A percentile compares a stretch with the other conserved stretches of the same genome.
Conservation (phyloP, 164 flowering plant genomes). For the Paratinospora sagittata region DNA sequence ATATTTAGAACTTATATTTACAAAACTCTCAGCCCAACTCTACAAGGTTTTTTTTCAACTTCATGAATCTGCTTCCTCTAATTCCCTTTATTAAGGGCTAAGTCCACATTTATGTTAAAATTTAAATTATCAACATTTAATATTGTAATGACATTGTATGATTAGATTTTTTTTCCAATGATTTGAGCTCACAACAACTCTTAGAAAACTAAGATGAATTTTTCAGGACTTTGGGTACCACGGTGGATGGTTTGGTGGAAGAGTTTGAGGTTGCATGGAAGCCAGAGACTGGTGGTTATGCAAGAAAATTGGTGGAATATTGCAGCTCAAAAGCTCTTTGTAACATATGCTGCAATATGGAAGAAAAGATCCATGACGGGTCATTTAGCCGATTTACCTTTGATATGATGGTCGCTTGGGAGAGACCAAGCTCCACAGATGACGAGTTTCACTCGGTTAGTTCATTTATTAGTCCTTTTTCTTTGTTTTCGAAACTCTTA, state of each 20-base stretch:
- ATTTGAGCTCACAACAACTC: not conserved
- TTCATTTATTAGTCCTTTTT: not conserved
- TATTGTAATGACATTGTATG: not conserved
- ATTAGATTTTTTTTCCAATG: not conserved
- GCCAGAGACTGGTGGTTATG: conserved; percentile 33
- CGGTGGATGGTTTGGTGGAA: conserved; percentile 44
- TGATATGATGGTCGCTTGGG: conserved; percentile 96
- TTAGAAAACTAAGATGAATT: not conserved
- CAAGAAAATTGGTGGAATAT: conserved; percentile 65
- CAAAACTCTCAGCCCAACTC: too few species aligned
- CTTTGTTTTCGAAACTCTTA: not conserved
- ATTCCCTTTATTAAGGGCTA: too few species aligned
- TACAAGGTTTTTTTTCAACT: too few species aligned
- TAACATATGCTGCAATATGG: conserved; percentile 29
- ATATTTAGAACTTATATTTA: too few species aligned
- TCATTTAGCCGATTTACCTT: conserved; percentile 67
- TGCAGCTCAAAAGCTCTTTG: conserved; percentile 55
- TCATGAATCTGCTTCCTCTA: too few species aligned
- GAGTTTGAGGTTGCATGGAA: conserved; percentile 59
- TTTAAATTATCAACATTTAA: not conserved
- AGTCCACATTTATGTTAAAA: too few species aligned
- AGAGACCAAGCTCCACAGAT: conserved; percentile 45
- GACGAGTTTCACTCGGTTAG: conserved; percentile 25
- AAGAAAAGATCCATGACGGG: conserved; percentile 55
- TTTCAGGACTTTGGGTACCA: conserved; percentile 45